These are phyloP conservation scores for Vitis hybrid DNA, from an alignment of 177 flowering plant species.

Conservation along the genomic window DNA sequence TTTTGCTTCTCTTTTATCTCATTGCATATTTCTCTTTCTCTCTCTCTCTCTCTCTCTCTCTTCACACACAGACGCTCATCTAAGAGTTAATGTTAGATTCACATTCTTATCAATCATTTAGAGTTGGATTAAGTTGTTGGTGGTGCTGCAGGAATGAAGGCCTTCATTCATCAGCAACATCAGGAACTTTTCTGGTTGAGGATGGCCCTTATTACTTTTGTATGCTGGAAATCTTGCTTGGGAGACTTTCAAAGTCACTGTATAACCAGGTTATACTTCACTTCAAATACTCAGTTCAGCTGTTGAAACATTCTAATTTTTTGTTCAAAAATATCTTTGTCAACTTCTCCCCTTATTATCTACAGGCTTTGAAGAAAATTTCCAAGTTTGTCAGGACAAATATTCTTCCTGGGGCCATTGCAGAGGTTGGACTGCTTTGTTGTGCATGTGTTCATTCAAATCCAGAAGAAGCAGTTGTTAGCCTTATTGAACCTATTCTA, in stretches of 20 bases:
- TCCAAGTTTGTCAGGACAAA: slow-evolving; percentile 87
- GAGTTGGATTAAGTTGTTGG: slow-evolving; percentile 4
- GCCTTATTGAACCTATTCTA: slow-evolving; percentile 78
- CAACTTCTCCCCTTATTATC: slow-evolving; percentile 10
- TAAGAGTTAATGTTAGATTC: background rate
- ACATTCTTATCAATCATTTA: background rate
- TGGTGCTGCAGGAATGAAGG: slow-evolving; percentile 78
- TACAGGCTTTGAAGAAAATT: slow-evolving; percentile 86
- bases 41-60: background rate
- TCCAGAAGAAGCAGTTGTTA: slow-evolving; percentile 77
- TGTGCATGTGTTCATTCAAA: slow-evolving; percentile 94
- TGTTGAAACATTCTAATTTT: background rate
- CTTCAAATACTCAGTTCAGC: slow-evolving; percentile 3
- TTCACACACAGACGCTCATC: background rate
- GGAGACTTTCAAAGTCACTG: slow-evolving; percentile 75
- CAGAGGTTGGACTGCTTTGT: slow-evolving; percentile 96
- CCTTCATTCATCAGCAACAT: slow-evolving; percentile 60
- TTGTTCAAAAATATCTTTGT: background rate
- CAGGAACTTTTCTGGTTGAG: slow-evolving; percentile 93
- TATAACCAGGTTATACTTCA: slow-evolving; percentile 65
- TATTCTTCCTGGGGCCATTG: slow-evolving; percentile 98
- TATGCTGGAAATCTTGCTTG: slow-evolving; percentile 91
- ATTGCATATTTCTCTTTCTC: background rate
- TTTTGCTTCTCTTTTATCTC: slow-evolving; percentile 4
- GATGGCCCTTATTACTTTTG: slow-evolving; percentile 94